Evolutionary conservation across 331 rosid species (phyloP), one percentile per base, ranked within the genome.

Genomic region (Dryas integrifolia): DNA sequence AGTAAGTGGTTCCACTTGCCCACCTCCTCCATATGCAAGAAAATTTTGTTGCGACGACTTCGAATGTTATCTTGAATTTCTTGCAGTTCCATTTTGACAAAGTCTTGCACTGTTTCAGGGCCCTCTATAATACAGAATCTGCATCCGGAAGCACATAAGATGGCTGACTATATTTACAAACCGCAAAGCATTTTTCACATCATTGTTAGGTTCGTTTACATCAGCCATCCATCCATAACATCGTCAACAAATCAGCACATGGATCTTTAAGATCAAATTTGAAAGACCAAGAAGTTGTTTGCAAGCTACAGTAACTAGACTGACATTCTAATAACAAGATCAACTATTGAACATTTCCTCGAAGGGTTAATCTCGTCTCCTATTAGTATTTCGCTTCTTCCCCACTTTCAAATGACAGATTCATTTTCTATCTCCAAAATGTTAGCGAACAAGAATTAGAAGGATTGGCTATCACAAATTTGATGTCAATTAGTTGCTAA

Each of bases 21-120:
- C 55, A 92, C 98, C 98, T 94, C 98, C 82, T 94, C 98, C 98
- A 91, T 91, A 49, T 91, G 98, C 69, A 89, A 82, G 76, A 94
- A 94, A 47, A 94, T 89, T 51, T 94, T 94, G 91, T 94, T 94
- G 69, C 98, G 86, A 40, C 98, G 87, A 76, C 98, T 94, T 67
- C 98, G 82, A 76, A 94, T 84, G 69, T 91, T 91, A 46, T 91
- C 97, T 77, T 88, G 91, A 77, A 94, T 94, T 69, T 94, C 98
- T 70, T 83, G 96, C 53, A 94, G 67, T 65, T 94, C 96, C 98
- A 94, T 91, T 74, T 88, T 88, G 50, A 82, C 96, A 77, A 94
- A 91, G 78, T 85, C 97, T 73, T 86, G 90, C 26, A 88, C 98
- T 3, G 96, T 86, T 82, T 91, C 98, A 0, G 98, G 98, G 15